phyloP scores from a whole-genome alignment of 1,284 basidiomycete genomes.

The Rhodotorula sp. region DNA sequence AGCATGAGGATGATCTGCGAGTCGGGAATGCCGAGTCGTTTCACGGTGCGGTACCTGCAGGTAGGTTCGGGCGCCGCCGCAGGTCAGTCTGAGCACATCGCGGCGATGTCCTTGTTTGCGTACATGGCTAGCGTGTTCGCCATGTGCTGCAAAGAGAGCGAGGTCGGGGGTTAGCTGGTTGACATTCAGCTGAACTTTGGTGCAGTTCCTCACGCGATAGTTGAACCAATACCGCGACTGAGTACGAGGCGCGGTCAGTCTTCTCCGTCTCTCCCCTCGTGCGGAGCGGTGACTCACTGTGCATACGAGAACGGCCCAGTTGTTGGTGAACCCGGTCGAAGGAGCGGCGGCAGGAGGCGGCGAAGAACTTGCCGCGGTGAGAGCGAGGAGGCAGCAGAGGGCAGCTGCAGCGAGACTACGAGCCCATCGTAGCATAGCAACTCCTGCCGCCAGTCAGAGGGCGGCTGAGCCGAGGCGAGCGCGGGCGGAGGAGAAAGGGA shows the following conservation, averaged over 20 bases:
- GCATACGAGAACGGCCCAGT: constrained; percentile 97
- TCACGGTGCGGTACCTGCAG: constrained; percentile 90
- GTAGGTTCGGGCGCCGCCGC: neutral
- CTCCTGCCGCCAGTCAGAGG: too few relatives aligned
- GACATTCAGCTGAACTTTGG: neutral
- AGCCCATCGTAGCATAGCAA: too few relatives aligned
- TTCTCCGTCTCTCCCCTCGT: rapidly evolving
- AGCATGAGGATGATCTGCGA: constrained; percentile 99
- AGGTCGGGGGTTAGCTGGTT: neutral
- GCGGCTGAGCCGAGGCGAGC: too few relatives aligned
- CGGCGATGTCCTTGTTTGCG: constrained; percentile 40
- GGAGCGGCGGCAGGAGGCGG: neutral
- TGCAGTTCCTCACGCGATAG: constrained; percentile 70
- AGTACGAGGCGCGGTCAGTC: neutral
- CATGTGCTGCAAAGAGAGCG: constrained; percentile 70
- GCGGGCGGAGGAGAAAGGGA: too few relatives aligned
- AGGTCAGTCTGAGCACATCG: neutral
- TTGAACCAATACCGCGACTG: constrained; percentile 63
- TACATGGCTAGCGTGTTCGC: constrained; percentile 95
- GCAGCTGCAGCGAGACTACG: neutral
- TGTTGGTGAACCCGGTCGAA: constrained; percentile 64
- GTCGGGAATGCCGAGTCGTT: constrained; percentile 95
- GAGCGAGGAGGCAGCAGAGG: neutral
- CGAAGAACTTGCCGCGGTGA: neutral
- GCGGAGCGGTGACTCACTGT: constrained; percentile 67